Evolutionary conservation across 805 yeast genomes (phyloP).

Genomic region (Monosporozyma solicola): DNA sequence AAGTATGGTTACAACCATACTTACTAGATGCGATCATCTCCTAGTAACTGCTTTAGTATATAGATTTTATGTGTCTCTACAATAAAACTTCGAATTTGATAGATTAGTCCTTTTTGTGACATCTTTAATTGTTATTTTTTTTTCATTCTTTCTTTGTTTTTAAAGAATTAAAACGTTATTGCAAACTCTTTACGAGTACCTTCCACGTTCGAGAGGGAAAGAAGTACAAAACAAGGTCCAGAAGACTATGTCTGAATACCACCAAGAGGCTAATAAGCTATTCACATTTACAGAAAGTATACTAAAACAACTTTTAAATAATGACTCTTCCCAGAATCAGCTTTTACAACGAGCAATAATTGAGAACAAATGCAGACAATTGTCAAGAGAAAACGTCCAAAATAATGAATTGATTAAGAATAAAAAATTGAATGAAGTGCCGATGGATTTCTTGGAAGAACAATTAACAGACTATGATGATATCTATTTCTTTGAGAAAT

Average conservation of each 20-base stretch:
- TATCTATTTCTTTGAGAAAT: background rate
- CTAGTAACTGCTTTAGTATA: too few species aligned
- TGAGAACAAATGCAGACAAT: background rate
- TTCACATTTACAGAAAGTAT: background rate
- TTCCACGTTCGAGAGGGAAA: too few species aligned
- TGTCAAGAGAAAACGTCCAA: background rate
- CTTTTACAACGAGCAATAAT: background rate
- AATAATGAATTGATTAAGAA: background rate
- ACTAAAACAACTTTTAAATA: background rate
- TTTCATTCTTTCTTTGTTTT: too few species aligned
- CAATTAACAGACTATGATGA: background rate
- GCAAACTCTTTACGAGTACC: too few species aligned
- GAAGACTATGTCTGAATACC: background rate
- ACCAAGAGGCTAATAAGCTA: background rate
- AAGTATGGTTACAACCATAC: constrained; percentile 13
- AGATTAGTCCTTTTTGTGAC: background rate
- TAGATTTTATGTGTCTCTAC: background rate
- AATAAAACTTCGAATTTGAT: background rate
- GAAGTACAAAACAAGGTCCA: background rate
- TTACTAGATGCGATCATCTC: background rate
- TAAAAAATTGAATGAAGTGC: background rate
- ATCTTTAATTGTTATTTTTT: too few species aligned
- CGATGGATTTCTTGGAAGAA: background rate
- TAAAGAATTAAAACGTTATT: too few species aligned
- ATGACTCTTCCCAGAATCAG: background rate